Evolutionary conservation across 139 green algal species (phyloP).

Genomic region (Edaphochlamys debaryana): DNA sequence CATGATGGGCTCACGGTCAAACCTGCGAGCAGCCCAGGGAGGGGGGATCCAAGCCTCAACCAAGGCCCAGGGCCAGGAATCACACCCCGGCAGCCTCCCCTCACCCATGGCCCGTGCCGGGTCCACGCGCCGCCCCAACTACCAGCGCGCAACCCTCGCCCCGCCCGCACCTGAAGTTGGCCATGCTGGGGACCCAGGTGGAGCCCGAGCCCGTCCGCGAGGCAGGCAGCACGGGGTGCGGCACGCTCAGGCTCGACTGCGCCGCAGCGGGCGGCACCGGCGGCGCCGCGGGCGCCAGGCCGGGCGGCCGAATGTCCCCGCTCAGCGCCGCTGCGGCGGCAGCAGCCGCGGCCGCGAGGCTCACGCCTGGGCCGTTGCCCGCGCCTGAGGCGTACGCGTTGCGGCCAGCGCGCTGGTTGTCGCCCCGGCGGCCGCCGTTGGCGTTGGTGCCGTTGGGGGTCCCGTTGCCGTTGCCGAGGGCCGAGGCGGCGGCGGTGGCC

Average conservation of each 20-base stretch:
- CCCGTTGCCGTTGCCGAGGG: not conserved
- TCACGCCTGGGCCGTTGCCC: too few species aligned
- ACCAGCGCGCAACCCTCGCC: not conserved
- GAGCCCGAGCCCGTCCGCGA: too few species aligned
- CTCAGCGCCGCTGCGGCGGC: not conserved
- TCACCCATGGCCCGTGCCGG: too few species aligned
- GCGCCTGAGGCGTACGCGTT: too few species aligned
- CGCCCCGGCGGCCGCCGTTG: too few species aligned
- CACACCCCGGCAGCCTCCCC: not conserved
- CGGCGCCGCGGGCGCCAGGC: too few species aligned
- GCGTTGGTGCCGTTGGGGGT: not conserved
- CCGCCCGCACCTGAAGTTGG: constrained; percentile 9
- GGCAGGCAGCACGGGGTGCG: too few species aligned
- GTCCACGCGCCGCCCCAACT: not conserved
- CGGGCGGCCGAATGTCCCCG: not conserved
- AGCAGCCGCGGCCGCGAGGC: not conserved
- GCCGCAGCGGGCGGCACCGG: too few species aligned
- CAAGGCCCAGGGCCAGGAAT: not conserved
- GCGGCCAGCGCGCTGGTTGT: not conserved
- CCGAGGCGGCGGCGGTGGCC: not conserved
- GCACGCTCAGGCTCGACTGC: too few species aligned
- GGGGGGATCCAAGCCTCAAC: not conserved
- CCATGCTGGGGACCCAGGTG: not conserved
- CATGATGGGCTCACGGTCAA: constrained; percentile 2
- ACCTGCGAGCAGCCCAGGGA: not conserved